Conservation (phyloP, 1,139 yeast genomes). For the Entelexis paramagnoliae region DNA sequence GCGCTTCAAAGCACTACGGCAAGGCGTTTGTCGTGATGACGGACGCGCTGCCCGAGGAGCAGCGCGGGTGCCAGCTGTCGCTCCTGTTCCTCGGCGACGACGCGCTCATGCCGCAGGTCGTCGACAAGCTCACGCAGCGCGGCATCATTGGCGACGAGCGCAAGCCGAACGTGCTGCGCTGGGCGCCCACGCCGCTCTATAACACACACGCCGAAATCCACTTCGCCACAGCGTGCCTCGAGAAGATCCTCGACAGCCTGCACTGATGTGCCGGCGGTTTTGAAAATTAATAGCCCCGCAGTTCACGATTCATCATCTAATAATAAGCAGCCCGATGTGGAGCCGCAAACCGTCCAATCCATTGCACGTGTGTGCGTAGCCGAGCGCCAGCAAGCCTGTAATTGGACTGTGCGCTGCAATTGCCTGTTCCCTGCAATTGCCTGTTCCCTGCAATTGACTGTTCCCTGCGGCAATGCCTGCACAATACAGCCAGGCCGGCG, state of each 20-base stretch:
- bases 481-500: too few species aligned
- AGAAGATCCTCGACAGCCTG: constrained; percentile 25
- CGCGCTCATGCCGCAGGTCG: constrained; percentile 49
- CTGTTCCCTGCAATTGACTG: too few species aligned
- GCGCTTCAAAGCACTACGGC: constrained; percentile 26
- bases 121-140: constrained; percentile 35
- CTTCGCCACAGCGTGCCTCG: constrained; percentile 39
- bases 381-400: too few species aligned
- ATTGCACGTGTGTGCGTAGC: too few species aligned
- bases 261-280: background rate
- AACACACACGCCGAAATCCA: constrained; percentile 61
- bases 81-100: constrained; percentile 45
- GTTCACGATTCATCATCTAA: too few species aligned
- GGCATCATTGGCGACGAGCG: constrained; percentile 84
- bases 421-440: too few species aligned
- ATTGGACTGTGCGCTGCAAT: too few species aligned
- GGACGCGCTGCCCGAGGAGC: constrained; percentile 31
- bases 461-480: too few species aligned
- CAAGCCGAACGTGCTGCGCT: constrained; percentile 73
- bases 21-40: constrained; percentile 62
- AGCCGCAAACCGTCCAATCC: too few species aligned
- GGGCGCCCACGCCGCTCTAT: constrained; percentile 78
- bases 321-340: too few species aligned
- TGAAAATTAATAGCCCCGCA: too few species aligned
- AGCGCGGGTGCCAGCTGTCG: constrained; percentile 78